Evolutionary conservation across 441 rosid species (phyloP), one percentile per base, ranked within the genome.

Genomic region (Hypseocharis bilobata): DNA sequence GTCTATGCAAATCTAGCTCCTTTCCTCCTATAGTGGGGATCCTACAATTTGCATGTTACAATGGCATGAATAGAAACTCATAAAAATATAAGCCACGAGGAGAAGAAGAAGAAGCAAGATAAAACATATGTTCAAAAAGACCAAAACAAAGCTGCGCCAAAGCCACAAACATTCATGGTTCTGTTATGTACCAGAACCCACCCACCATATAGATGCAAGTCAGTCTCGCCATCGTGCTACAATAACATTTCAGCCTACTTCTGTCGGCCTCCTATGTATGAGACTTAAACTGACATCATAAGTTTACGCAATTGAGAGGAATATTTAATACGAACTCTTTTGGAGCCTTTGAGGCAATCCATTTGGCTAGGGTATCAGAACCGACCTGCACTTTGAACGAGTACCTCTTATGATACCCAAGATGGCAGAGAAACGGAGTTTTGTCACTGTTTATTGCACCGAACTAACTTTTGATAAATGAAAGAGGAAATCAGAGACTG

Each of bases 1-100:
- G 96, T 61, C 76, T 80, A 75, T 94, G 96, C 86, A 94, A 81
- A 71, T 91, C 93, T 64, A 94, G 80, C 63, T 89, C 93, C 73
- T 76, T 85, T 20, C 97, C 96, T 25, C 97, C 99, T 66, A 94
- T 89, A 16, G 88, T 85, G 0, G 99, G 99, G 11, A 89, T 85
- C 97, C 99, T 93, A 64, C 63, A 72, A 66, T 62, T 49, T 44
- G 28, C 19, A 54, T 34, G 36, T 25, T n/a, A 34, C 65, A 56
- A 63, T 27, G 6, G 42, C 11, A 55, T 23, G 28, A 45, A 42
- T 2, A 51, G 57, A 62, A 20, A 0, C 28, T 25, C 27, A 19
- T 26, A 11, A 47, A 47, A 52, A 23, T 17, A 36, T 38, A 66
- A 20, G 59, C 25, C 23, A 29, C 0, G 1, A 28, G 28, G 11